Percentiles rank a stretch among this genome's conserved stretches.
These are phyloP conservation scores for Parathielavia appendiculata DNA, from an alignment of 495 filamentous ascomycete species.

Conservation along the genomic window DNA sequence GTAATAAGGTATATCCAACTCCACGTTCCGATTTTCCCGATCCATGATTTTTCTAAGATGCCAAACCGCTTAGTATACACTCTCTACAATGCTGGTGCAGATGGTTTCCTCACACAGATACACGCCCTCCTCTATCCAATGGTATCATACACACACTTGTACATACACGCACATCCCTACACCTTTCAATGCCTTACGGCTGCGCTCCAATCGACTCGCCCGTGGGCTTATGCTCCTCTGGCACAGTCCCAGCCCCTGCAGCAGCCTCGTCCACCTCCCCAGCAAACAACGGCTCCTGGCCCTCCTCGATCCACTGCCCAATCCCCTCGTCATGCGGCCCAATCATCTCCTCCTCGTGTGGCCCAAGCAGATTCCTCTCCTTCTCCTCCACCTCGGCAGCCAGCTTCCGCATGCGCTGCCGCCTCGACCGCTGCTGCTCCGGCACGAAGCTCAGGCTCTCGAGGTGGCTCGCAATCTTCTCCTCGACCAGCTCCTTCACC, in stretches of 20 bases:
- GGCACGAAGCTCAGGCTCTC: constrained; percentile 30
- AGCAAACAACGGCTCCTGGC: constrained; percentile 29
- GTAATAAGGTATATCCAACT: too few species aligned
- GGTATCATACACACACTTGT: constrained; percentile 6
- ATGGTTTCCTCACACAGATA: background rate
- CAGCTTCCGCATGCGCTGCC: constrained; percentile 20
- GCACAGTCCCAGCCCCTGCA: background rate
- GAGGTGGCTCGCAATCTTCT: constrained; percentile 65
- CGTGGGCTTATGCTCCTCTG: background rate
- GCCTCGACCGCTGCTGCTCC: constrained; percentile 13
- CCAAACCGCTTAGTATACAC: background rate
- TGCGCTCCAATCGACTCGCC: background rate
- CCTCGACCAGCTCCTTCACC: constrained; percentile 73
- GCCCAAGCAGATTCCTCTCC: constrained; percentile 20
- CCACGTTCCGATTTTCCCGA: too few species aligned
- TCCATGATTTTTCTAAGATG: too few species aligned
- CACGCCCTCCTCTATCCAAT: background rate
- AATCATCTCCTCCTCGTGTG: constrained; percentile 11
- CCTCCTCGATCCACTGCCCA: constrained; percentile 29
- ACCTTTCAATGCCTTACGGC: background rate
- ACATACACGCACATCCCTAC: too few species aligned
- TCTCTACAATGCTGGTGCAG: background rate
- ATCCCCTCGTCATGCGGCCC: constrained; percentile 23
- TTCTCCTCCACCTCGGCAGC: constrained; percentile 17
- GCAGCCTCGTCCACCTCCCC: background rate